A percentile compares a stretch with the other conserved stretches of the same genome.
These are phyloP conservation scores for Ilyonectria destructans DNA, from an alignment of 2,329 filamentous ascomycete genomes.

Conservation along the genomic window DNA sequence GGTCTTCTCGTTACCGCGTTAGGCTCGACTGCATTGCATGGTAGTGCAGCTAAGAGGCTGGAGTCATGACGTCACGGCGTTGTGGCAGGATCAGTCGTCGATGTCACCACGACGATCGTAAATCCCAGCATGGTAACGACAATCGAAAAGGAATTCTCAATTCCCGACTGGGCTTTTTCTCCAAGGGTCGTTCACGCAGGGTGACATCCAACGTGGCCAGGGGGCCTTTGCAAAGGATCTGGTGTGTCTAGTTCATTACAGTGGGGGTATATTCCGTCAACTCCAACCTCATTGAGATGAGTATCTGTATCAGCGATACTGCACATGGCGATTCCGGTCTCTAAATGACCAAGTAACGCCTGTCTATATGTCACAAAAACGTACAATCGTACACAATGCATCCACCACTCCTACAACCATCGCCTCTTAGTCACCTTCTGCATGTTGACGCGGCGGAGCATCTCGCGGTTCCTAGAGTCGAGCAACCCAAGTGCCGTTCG, in stretches of 20 bases:
- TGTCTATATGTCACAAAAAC: constrained; percentile 26
- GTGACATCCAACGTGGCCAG: not conserved
- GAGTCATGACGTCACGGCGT: constrained; percentile 27
- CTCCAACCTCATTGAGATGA: constrained; percentile 49
- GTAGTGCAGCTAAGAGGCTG: not conserved
- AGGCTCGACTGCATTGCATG: not conserved
- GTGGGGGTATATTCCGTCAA: constrained; percentile 39
- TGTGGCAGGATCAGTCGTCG: constrained; percentile 9
- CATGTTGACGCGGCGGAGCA: constrained; percentile 67
- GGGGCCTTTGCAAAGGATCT: not conserved
- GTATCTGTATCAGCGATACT: constrained; percentile 42
- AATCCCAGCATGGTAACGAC: constrained; percentile 10
- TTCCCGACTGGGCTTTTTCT: not conserved
- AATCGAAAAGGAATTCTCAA: constrained; percentile 5
- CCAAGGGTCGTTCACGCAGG: not conserved
- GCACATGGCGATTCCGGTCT: constrained; percentile 36
- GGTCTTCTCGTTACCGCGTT: not conserved
- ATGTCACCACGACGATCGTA: constrained; percentile 10
- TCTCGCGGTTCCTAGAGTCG: constrained; percentile 70
- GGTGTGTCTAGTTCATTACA: constrained; percentile 35
- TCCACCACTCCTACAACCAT: constrained; percentile 41
- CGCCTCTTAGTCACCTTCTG: constrained; percentile 62
- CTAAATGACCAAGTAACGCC: constrained; percentile 31
- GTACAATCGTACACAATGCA: constrained; percentile 26
- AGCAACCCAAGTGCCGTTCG: constrained; percentile 65